These are phyloP conservation scores for Lycium ferocissimum DNA, from an alignment of 257 asterid genomes.

Conservation along the genomic window DNA sequence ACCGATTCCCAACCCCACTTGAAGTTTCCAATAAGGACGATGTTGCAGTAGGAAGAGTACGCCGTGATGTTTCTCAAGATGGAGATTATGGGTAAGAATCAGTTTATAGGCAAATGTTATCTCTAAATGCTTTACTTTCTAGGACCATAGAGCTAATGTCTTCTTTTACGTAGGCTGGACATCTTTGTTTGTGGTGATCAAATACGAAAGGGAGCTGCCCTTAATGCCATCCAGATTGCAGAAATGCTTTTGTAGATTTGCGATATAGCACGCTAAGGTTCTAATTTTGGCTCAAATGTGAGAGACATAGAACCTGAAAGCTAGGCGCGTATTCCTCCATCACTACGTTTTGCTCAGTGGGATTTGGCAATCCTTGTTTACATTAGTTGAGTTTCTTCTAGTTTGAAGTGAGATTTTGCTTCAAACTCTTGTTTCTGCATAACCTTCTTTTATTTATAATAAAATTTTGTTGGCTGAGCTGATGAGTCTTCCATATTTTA, in stretches of 20 bases:
- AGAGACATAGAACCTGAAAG: constrained; percentile 17
- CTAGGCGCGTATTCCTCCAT: not conserved
- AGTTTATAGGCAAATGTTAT: not conserved
- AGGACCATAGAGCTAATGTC: not conserved
- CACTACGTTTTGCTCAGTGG: not conserved
- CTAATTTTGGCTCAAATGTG: constrained; percentile 23
- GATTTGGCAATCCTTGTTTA: not conserved
- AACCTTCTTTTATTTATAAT: constrained; percentile 6
- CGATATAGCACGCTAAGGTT: not conserved
- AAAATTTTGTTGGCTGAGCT: not conserved
- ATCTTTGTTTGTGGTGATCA: constrained; percentile 95
- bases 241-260: constrained; percentile 66
- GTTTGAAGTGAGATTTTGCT: not conserved
- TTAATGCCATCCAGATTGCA: constrained; percentile 87
- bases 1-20: constrained; percentile 86
- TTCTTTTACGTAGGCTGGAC: constrained; percentile 65
- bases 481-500: not conserved
- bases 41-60: constrained; percentile 94
- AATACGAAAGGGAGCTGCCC: constrained; percentile 98
- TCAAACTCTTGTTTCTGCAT: not conserved
- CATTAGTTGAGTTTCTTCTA: not conserved
- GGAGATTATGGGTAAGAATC: constrained; percentile 77
- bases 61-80: constrained; percentile 86
- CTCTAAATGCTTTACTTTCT: not conserved
- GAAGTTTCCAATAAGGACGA: constrained; percentile 85